Conservation (phyloP, 2,329 filamentous ascomycete species). For the Ophiocordyceps camponoti-floridani region DNA sequence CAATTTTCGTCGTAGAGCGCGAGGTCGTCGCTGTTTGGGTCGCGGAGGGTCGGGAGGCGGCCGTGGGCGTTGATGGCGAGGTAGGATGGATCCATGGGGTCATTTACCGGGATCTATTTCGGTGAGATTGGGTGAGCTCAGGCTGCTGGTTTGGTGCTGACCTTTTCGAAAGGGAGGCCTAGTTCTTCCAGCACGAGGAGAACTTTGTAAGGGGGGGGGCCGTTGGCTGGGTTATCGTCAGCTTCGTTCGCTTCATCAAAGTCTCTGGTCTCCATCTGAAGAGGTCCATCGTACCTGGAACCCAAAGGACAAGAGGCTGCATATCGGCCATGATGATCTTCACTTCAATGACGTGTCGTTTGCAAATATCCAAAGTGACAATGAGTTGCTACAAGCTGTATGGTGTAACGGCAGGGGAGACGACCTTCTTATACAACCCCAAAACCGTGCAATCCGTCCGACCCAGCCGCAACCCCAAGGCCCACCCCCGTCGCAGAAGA, state of each 20-base stretch:
- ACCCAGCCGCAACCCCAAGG: too few species aligned
- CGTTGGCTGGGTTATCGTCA: slow-evolving; percentile 4
- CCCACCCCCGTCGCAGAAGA: too few species aligned
- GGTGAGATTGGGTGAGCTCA: too few species aligned
- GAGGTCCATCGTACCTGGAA: slow-evolving; percentile 1
- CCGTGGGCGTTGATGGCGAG: slow-evolving; percentile 16
- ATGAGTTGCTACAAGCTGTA: too few species aligned
- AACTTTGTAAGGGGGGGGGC: slow-evolving; percentile 15
- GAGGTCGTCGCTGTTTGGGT: slow-evolving; percentile 15
- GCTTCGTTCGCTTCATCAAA: background rate
- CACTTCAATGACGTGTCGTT: too few species aligned
- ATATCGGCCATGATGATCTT: slow-evolving; percentile 3
- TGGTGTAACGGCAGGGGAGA: too few species aligned
- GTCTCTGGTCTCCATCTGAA: too few species aligned
- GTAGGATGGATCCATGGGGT: slow-evolving; percentile 10
- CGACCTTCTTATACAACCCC: too few species aligned
- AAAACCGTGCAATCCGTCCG: too few species aligned
- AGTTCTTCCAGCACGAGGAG: slow-evolving; percentile 18
- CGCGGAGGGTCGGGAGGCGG: slow-evolving; percentile 14
- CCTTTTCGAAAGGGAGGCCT: slow-evolving; percentile 14
- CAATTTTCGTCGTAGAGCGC: slow-evolving; percentile 10
- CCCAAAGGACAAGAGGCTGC: slow-evolving; percentile 7
- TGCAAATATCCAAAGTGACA: too few species aligned
- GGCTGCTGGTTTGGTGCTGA: background rate
- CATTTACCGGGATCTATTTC: slow-evolving; percentile 6